These are phyloP conservation scores for Datisca glomerata DNA, from an alignment of 306 rosid species.

Conservation along the genomic window DNA sequence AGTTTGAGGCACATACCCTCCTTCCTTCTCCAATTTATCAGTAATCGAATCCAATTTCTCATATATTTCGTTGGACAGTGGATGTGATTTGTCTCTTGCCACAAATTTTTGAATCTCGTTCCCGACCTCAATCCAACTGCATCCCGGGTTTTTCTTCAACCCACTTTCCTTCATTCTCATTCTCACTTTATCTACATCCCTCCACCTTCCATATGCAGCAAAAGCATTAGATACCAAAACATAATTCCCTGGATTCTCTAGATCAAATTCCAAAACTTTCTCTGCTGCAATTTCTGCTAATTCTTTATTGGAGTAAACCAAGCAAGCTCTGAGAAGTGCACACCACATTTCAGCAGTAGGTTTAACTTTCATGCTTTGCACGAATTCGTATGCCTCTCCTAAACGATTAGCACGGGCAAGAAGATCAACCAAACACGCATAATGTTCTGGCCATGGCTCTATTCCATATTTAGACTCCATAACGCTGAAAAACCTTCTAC, in stretches of 20 bases:
- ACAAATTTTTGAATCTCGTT: slow-evolving; percentile 46
- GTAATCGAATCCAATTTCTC: slow-evolving; percentile 35
- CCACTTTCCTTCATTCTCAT: slow-evolving; percentile 54
- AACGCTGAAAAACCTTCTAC: slow-evolving; percentile 27
- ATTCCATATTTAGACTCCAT: slow-evolving; percentile 43
- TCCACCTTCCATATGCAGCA: slow-evolving; percentile 60
- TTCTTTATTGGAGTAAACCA: slow-evolving; percentile 50
- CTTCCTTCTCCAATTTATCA: slow-evolving; percentile 28
- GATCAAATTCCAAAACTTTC: slow-evolving; percentile 43
- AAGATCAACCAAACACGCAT: slow-evolving; percentile 62
- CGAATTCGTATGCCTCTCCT: slow-evolving; percentile 60
- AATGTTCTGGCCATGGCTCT: slow-evolving; percentile 77
- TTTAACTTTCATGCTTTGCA: slow-evolving; percentile 32
- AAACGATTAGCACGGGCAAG: slow-evolving; percentile 56
- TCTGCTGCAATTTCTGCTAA: slow-evolving; percentile 48
- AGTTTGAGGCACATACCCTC: slow-evolving; percentile 48
- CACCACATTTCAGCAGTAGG: slow-evolving; percentile 71
- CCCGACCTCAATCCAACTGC: slow-evolving; percentile 65
- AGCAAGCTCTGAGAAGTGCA: slow-evolving; percentile 65
- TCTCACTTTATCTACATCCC: slow-evolving; percentile 52
- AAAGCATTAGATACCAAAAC: slow-evolving; percentile 52
- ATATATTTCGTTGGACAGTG: slow-evolving; percentile 34
- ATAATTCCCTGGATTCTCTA: slow-evolving; percentile 53
- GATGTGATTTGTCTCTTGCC: slow-evolving; percentile 65
- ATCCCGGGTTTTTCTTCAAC: slow-evolving; percentile 66